Base-by-base conservation (phyloP, 805 yeast genomes). In the Wickerhamiella brachini region DNA sequence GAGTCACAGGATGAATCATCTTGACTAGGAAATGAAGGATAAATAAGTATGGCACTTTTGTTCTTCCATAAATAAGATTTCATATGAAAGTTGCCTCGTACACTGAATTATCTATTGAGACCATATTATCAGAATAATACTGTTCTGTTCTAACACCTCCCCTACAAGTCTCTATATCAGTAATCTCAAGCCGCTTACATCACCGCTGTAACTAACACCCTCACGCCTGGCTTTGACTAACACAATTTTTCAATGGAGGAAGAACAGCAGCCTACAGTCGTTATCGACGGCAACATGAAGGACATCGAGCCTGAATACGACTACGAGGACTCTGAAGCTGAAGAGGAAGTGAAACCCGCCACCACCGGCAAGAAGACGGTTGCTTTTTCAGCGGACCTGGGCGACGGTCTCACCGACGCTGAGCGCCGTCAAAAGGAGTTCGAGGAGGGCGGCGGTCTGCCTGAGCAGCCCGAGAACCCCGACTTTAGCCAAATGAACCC, bases 361-460 rank as follows among this genome's bases (percentile, higher is more conserved):
- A 54, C 47, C 54, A 59, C 47, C 38, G 56, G 53, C 39, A 71
- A 83, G 71, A 89, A 89, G 69, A 72, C 81, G 29, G 97, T 90
- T 47, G 78, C 93, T 5, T 89, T 89, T 66, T 66, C 65, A 23
- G 75, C 68, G 26, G 80, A 72, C 52, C 76, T 76, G 45, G 85
- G 79, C 56, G 78, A 75, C 54, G 83, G 75, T 47, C 71, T 72
- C 49, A 67, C 68, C 39, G 86, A 79, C 54, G 95, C 83, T 64
- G 95, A 84, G 67, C 78, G 76, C 54, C 81, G 87, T 62, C 75
- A 76, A 62, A 76, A 80, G 64, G 97, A 90, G 67, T 89, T 93
- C 61, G 94, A 86, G 75, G 97, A 87, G 69, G 96, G 97, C 68
- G 97, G 97, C 53, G 98, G 98, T 49, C 77, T 93, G 53, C 98